Percentiles rank a stretch among this genome's conserved stretches.
These are phyloP conservation scores for Calendula officinalis DNA, from an alignment of 129 eudicot species.

Conservation along the genomic window DNA sequence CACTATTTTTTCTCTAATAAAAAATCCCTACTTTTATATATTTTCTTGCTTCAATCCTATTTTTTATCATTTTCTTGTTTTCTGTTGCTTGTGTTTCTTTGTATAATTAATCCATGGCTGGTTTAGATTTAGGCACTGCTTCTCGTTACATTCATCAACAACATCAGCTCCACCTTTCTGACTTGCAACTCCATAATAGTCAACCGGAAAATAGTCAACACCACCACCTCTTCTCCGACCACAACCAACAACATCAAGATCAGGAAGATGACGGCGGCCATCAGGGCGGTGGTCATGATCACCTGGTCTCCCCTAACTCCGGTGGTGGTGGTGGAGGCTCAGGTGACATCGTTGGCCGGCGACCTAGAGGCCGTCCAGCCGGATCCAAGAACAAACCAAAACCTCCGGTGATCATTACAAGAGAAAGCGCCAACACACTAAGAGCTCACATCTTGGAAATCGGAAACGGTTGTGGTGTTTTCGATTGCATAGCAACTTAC, in stretches of 20 bases:
- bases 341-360: conserved; percentile 32
- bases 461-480: conserved; percentile 40
- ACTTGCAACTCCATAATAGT: conserved; percentile 37
- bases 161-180: conserved; percentile 39
- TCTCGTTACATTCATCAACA: conserved; percentile 41
- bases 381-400: conserved; percentile 50
- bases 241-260: conserved; percentile 22
- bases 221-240: conserved; percentile 35
- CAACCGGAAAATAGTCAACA: conserved; percentile 33
- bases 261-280: conserved; percentile 18
- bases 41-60: conserved; percentile 18
- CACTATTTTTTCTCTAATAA: conserved; percentile 19
- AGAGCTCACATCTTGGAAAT: conserved; percentile 42
- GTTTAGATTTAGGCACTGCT: conserved; percentile 46
- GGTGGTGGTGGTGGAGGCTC: conserved; percentile 28
- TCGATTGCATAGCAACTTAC: conserved; percentile 39
- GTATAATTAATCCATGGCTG: conserved; percentile 38
- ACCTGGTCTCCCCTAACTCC: conserved; percentile 30
- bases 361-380: conserved; percentile 48
- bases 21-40: conserved; percentile 28
- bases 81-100: conserved; percentile 48
- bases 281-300: conserved; percentile 2
- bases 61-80: conserved; percentile 47
- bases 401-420: conserved; percentile 44
- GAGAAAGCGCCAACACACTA: conserved; percentile 46